phyloP scores from a whole-genome alignment of 148 eudicot genomes.

The Suaeda aralocaspica region DNA sequence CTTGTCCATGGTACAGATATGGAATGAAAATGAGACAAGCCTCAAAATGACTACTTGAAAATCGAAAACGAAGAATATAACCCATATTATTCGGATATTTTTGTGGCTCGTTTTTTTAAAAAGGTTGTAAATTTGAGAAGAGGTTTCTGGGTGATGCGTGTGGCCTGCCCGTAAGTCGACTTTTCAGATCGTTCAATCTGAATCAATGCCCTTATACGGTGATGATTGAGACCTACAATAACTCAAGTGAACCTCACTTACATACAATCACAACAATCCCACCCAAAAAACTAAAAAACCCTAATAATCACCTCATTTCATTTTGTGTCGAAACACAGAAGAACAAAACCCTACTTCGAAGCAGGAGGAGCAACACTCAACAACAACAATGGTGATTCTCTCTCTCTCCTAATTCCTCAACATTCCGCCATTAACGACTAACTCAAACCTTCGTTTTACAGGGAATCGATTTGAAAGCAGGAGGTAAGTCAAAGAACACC shows the following conservation, averaged over 20 bases:
- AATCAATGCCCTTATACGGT: not conserved
- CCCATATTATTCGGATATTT: too few species aligned
- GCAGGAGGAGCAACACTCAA: conserved; percentile 7
- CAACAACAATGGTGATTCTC: conserved; percentile 8
- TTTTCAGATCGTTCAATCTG: too few species aligned
- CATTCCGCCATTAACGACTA: conserved; percentile 6
- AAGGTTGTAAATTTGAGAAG: too few species aligned
- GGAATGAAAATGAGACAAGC: too few species aligned
- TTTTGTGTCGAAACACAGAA: not conserved
- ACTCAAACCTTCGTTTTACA: not conserved
- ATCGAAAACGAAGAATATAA: too few species aligned
- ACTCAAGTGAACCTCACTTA: not conserved
- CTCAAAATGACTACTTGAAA: too few species aligned
- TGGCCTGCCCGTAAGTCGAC: too few species aligned
- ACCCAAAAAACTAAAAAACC: conserved; percentile 4
- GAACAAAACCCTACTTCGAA: not conserved
- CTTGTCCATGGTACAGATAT: too few species aligned
- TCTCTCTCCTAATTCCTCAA: not conserved
- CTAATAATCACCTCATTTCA: not conserved
- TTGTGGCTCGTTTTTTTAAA: too few species aligned
- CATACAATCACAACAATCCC: conserved; percentile 12
- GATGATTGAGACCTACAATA: not conserved
- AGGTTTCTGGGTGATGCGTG: too few species aligned
- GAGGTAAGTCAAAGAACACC: conserved; percentile 39
- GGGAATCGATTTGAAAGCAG: conserved; percentile 42